Conservation (phyloP, 768 basidiomycete genomes). For the Pleurotus ostreatus region DNA sequence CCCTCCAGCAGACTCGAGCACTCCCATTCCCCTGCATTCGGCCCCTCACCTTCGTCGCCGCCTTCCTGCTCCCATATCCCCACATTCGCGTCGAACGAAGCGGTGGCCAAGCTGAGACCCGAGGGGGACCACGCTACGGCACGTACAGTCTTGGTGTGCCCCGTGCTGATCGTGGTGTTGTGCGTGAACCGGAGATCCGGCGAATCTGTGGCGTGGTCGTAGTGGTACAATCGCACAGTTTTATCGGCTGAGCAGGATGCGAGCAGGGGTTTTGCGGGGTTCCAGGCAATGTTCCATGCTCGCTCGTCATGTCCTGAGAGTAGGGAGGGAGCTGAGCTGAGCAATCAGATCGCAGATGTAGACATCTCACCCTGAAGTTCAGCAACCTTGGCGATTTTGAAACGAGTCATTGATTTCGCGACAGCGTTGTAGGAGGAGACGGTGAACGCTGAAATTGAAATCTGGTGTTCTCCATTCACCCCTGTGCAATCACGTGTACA, state of each 20-base stretch:
- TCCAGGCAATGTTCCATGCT: slow-evolving; percentile 89
- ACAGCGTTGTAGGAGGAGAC: too few species aligned
- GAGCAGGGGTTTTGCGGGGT: slow-evolving; percentile 72
- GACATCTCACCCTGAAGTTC: neutral
- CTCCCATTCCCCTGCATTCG: slow-evolving; percentile 69
- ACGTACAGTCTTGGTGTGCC: slow-evolving; percentile 86
- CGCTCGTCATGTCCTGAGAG: slow-evolving; percentile 70
- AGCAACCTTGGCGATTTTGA: neutral
- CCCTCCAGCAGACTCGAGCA: slow-evolving; percentile 86
- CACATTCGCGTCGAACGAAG: slow-evolving; percentile 90
- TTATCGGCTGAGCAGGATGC: slow-evolving; percentile 97
- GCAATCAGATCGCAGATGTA: neutral
- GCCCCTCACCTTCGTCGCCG: slow-evolving; percentile 28
- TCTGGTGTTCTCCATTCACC: too few species aligned
- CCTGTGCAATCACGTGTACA: too few species aligned
- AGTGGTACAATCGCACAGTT: slow-evolving; percentile 81
- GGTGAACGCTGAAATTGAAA: too few species aligned
- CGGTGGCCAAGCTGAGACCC: slow-evolving; percentile 83
- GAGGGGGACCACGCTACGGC: slow-evolving; percentile 86
- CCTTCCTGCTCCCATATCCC: slow-evolving; percentile 83
- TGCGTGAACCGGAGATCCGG: slow-evolving; percentile 41
- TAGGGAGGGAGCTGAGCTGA: neutral
- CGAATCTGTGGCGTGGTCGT: slow-evolving; percentile 30
- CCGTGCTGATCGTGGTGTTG: slow-evolving; percentile 69
- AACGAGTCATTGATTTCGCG: too few species aligned